These are phyloP conservation scores for Annulohypoxylon moriforme DNA, from an alignment of 495 filamentous ascomycete genomes.

Conservation along the genomic window DNA sequence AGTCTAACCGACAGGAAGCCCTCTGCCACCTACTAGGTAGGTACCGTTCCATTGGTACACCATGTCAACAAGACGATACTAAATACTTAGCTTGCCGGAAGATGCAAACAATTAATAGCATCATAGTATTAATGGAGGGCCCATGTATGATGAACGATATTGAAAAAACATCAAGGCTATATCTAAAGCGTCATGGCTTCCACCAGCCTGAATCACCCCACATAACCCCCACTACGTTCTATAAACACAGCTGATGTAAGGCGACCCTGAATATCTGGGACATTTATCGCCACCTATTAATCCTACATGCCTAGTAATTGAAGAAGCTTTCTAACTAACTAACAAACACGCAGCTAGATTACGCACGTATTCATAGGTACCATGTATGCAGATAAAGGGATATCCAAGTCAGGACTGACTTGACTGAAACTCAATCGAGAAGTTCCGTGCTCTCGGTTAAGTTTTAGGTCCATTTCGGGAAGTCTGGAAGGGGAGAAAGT, in stretches of 20 bases:
- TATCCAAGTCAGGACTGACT: neutral
- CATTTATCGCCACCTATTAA: neutral
- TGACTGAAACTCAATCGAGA: slow-evolving; percentile 30
- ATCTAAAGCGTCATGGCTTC: slow-evolving; percentile 28
- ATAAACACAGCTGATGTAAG: neutral
- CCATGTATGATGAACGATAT: neutral
- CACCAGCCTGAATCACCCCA: slow-evolving; percentile 12
- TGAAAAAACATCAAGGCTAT: slow-evolving; percentile 12
- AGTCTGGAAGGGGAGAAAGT: slow-evolving; percentile 27
- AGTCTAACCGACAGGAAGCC: neutral
- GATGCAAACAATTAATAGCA: neutral
- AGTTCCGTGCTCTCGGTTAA: slow-evolving; percentile 27
- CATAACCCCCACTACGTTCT: slow-evolving; percentile 25
- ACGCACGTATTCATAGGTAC: neutral
- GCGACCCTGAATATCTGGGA: neutral
- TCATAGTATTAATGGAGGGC: neutral
- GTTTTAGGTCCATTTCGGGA: slow-evolving; percentile 33
- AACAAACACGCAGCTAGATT: neutral
- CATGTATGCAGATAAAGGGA: neutral
- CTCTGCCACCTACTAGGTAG: neutral
- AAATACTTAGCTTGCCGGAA: slow-evolving; percentile 8
- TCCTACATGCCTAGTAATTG: neutral
- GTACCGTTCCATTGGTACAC: neutral
- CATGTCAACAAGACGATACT: neutral
- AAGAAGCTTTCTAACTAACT: neutral